Percentiles rank a stretch among this genome's conserved stretches.
Conservation (phyloP, 352 stramenopile species). For the Pythium monospermum region DNA sequence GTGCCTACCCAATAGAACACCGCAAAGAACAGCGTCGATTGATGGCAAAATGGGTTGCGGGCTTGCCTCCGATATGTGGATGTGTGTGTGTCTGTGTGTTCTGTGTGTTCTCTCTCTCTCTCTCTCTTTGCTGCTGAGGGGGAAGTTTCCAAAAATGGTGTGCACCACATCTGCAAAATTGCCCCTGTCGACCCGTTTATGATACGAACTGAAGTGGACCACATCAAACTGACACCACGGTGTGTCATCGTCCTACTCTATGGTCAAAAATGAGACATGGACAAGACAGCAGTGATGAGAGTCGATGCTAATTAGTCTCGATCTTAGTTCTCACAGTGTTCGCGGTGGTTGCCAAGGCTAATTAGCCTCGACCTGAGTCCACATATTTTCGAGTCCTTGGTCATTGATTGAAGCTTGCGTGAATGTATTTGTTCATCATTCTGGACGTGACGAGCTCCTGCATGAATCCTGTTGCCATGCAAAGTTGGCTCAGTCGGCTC, state of each 20-base stretch:
- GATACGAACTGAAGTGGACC: conserved; percentile 12
- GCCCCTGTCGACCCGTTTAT: conserved; percentile 2
- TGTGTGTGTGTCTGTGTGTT: conserved; percentile 1
- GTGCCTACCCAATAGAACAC: too few relatives aligned
- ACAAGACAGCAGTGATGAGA: neutral
- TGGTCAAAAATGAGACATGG: conserved; percentile 1
- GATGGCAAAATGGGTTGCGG: neutral
- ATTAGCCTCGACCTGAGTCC: too few relatives aligned
- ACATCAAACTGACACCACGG: conserved; percentile 3
- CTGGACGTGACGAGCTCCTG: too few relatives aligned
- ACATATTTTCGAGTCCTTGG: too few relatives aligned
- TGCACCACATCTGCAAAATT: conserved; percentile 5
- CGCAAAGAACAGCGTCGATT: neutral
- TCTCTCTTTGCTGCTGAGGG: neutral
- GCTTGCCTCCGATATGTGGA: neutral
- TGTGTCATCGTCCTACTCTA: conserved; percentile 6
- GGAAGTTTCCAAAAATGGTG: neutral
- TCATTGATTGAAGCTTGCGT: too few relatives aligned
- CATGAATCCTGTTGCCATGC: too few relatives aligned
- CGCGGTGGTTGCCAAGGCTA: neutral
- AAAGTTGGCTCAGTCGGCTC: too few relatives aligned
- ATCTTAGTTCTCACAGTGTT: neutral
- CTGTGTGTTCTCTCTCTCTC: conserved; percentile 2
- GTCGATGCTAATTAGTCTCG: neutral
- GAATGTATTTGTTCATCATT: too few relatives aligned